phyloP scores from a whole-genome alignment of 2,329 filamentous ascomycete species.

The Microsporum audouinii region DNA sequence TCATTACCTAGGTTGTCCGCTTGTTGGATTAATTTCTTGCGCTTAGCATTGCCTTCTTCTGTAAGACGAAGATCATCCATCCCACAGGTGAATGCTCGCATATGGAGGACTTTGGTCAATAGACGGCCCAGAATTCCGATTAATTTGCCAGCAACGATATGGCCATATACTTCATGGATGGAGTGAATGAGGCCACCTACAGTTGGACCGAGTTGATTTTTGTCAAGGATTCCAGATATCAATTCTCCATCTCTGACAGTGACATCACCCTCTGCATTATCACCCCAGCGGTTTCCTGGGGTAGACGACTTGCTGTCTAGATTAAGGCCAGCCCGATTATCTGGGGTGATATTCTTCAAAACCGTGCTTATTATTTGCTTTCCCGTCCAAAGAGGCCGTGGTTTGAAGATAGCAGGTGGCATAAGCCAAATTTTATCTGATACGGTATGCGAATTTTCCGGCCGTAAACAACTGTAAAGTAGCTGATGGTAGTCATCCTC shows the following conservation, averaged over 20 bases:
- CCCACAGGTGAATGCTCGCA: slow-evolving; percentile 92
- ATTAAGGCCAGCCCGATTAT: slow-evolving; percentile 62
- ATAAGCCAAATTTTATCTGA: slow-evolving; percentile 72
- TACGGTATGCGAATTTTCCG: slow-evolving; percentile 79
- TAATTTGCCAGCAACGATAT: slow-evolving; percentile 71
- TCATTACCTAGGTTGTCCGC: slow-evolving; percentile 61
- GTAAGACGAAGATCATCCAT: slow-evolving; percentile 92
- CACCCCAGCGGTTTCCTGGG: slow-evolving; percentile 66
- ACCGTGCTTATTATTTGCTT: slow-evolving; percentile 94
- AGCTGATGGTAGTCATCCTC: slow-evolving; percentile 83
- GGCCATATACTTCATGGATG: slow-evolving; percentile 86
- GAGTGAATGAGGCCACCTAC: slow-evolving; percentile 82
- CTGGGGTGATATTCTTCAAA: slow-evolving; percentile 78
- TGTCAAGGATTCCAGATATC: slow-evolving; percentile 84
- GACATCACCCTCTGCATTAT: slow-evolving; percentile 57
- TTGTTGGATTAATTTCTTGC: slow-evolving; percentile 55
- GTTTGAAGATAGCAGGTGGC: slow-evolving; percentile 70
- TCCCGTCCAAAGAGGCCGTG: slow-evolving; percentile 75
- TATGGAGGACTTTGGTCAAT: slow-evolving; percentile 78
- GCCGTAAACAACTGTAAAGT: slow-evolving; percentile 79
- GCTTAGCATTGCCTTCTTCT: slow-evolving; percentile 58
- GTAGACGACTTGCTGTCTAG: slow-evolving; percentile 71
- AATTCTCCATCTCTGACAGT: slow-evolving; percentile 79
- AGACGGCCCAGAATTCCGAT: slow-evolving; percentile 82
- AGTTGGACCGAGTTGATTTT: slow-evolving; percentile 82